A percentile compares a stretch with the other conserved stretches of the same genome.
Evolutionary conservation across 768 basidiomycete genomes (phyloP).

Genomic region (Strobilomyces echinocephalus): DNA sequence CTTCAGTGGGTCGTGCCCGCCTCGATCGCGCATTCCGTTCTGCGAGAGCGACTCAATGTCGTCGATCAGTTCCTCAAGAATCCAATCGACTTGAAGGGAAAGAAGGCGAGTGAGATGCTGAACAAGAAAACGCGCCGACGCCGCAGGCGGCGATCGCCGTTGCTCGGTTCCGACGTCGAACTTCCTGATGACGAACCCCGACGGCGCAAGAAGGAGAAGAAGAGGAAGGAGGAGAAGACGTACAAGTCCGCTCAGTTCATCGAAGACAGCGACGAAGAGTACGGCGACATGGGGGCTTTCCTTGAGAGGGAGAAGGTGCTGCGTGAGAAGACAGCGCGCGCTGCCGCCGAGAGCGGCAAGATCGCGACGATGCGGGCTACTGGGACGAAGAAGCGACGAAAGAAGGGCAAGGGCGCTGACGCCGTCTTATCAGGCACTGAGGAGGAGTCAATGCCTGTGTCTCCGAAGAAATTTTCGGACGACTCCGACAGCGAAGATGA

Average conservation of each 20-base stretch:
- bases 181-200: slow-evolving; percentile 33
- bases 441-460: slow-evolving; percentile 16
- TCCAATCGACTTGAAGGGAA: slow-evolving; percentile 78
- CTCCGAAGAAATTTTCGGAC: slow-evolving; percentile 12
- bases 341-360: slow-evolving; percentile 40
- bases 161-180: slow-evolving; percentile 41
- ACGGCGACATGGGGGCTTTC: slow-evolving; percentile 77
- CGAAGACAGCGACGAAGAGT: slow-evolving; percentile 84
- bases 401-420: slow-evolving; percentile 41
- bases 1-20: slow-evolving; percentile 84
- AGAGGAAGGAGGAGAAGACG: slow-evolving; percentile 60
- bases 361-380: slow-evolving; percentile 41
- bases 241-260: slow-evolving; percentile 92
- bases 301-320: slow-evolving; percentile 65
- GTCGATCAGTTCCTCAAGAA: slow-evolving; percentile 79
- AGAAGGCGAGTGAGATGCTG: slow-evolving; percentile 68
- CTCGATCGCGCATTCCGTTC: slow-evolving; percentile 56
- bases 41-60: slow-evolving; percentile 65
- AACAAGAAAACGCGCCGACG: slow-evolving; percentile 55
- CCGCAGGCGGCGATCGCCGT: slow-evolving; percentile 46
- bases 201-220: slow-evolving; percentile 42
- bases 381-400: slow-evolving; percentile 58
- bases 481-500: slow-evolving; percentile 26
- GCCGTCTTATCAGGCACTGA: slow-evolving; percentile 41
- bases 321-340: slow-evolving; percentile 49